Conservation (phyloP, 2,329 filamentous ascomycete species). For the Stachybotrys chartarum region DNA sequence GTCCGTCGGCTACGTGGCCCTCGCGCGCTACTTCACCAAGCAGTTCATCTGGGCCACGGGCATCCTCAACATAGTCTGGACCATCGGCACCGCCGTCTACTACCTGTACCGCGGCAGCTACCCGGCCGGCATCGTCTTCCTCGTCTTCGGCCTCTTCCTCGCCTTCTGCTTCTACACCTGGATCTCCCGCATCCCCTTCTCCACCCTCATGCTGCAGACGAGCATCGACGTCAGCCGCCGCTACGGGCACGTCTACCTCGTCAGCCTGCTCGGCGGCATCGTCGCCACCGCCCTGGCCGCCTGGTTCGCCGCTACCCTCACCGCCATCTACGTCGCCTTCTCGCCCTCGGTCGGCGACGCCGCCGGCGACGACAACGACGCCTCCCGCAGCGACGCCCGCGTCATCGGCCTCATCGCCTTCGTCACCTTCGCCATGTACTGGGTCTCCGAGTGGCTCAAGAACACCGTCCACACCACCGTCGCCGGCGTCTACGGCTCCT, state of each 20-base stretch:
- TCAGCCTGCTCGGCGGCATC: constrained; percentile 77
- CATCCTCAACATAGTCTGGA: constrained; percentile 78
- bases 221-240: constrained; percentile 77
- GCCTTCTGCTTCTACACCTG: constrained; percentile 81
- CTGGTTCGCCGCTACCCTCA: constrained; percentile 81
- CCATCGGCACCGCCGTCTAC: constrained; percentile 79
- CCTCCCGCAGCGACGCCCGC: constrained; percentile 62
- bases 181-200: constrained; percentile 87
- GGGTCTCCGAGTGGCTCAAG: constrained; percentile 90
- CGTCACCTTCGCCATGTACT: constrained; percentile 86
- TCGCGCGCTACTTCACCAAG: constrained; percentile 74
- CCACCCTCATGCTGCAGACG: constrained; percentile 80
- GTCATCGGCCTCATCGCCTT: constrained; percentile 83
- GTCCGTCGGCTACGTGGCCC: constrained; percentile 69
- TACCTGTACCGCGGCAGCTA: constrained; percentile 74
- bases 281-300: constrained; percentile 68
- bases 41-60: constrained; percentile 90
- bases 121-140: constrained; percentile 79
- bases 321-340: constrained; percentile 80
- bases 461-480: constrained; percentile 87
- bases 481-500: constrained; percentile 82
- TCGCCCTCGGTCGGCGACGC: constrained; percentile 44
- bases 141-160: constrained; percentile 68
- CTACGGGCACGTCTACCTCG: constrained; percentile 79
- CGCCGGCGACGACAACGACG: constrained; percentile 28